These are phyloP conservation scores for Malus hybrid DNA, from an alignment of 331 rosid species.

Conservation along the genomic window DNA sequence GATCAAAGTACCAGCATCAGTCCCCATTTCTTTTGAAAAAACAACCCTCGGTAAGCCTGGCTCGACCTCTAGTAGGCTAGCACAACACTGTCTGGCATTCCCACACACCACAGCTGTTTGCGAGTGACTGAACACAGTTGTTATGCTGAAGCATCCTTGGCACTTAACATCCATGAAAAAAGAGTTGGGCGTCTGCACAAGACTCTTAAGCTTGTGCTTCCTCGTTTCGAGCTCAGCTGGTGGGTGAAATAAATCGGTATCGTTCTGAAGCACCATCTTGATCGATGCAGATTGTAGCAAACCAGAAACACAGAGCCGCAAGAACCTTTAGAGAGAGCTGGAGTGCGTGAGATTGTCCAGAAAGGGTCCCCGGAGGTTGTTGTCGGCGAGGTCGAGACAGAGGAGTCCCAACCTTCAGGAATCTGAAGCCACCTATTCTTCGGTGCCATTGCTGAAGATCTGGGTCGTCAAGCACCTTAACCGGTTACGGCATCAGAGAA, in stretches of 20 bases:
- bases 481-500: slow-evolving; percentile 41
- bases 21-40: slow-evolving; percentile 85
- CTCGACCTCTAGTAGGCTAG: slow-evolving; percentile 81
- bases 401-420: too few relatives aligned
- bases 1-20: slow-evolving; percentile 10
- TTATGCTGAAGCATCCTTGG: slow-evolving; percentile 82
- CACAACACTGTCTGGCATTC: slow-evolving; percentile 77
- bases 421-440: too few relatives aligned
- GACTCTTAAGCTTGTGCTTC: slow-evolving; percentile 89
- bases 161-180: slow-evolving; percentile 92
- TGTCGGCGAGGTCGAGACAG: too few relatives aligned
- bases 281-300: too few relatives aligned
- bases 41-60: slow-evolving; percentile 81
- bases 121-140: slow-evolving; percentile 88
- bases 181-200: slow-evolving; percentile 16
- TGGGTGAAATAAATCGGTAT: slow-evolving; percentile 71
- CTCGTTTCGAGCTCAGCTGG: slow-evolving; percentile 77
- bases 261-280: slow-evolving; percentile 66
- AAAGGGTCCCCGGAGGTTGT: too few relatives aligned
- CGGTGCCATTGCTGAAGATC: too few relatives aligned
- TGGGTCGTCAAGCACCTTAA: slow-evolving; percentile 14
- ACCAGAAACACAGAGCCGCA: too few relatives aligned
- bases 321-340: too few relatives aligned
- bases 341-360: too few relatives aligned
- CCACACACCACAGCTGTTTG: slow-evolving; percentile 88